These are phyloP conservation scores for Pichia deserticola DNA, from an alignment of 805 yeast species.

Conservation along the genomic window DNA sequence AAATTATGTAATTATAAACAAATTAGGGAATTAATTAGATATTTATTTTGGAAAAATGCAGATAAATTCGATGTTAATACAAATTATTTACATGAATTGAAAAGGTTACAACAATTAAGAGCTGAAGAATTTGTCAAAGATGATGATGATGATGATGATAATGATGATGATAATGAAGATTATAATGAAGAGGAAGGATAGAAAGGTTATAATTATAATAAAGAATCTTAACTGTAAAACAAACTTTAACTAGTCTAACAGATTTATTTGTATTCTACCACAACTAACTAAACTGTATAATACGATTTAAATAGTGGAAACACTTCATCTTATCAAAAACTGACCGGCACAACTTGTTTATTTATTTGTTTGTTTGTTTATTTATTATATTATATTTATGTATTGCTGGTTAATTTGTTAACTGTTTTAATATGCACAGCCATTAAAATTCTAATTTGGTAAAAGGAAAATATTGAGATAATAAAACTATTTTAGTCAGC, in stretches of 20 bases:
- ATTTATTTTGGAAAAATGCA: conserved; percentile 50
- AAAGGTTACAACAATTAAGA: conserved; percentile 25
- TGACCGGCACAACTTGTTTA: too few species aligned
- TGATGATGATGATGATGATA: background rate
- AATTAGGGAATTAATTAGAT: conserved; percentile 46
- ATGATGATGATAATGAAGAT: background rate
- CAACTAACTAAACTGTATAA: too few species aligned
- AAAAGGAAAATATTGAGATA: background rate
- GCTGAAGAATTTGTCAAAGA: conserved; percentile 4
- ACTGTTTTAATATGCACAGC: too few species aligned
- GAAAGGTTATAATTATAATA: background rate
- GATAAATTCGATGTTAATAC: conserved; percentile 49
- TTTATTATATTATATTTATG: too few species aligned
- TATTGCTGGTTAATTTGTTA: too few species aligned
- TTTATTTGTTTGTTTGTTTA: too few species aligned
- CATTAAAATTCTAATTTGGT: background rate
- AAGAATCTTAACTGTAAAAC: too few species aligned
- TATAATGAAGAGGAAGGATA: background rate
- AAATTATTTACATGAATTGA: conserved; percentile 34
- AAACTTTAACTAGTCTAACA: too few species aligned
- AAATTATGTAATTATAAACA: conserved; percentile 44
- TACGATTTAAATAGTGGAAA: too few species aligned
- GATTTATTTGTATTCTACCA: too few species aligned
- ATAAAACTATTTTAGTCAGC: background rate
- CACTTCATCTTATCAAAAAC: too few species aligned